Percentiles rank a stretch among this genome's conserved stretches.
Evolutionary conservation across 495 filamentous ascomycete species (phyloP).

Genomic region (Neurospora cerealis): DNA sequence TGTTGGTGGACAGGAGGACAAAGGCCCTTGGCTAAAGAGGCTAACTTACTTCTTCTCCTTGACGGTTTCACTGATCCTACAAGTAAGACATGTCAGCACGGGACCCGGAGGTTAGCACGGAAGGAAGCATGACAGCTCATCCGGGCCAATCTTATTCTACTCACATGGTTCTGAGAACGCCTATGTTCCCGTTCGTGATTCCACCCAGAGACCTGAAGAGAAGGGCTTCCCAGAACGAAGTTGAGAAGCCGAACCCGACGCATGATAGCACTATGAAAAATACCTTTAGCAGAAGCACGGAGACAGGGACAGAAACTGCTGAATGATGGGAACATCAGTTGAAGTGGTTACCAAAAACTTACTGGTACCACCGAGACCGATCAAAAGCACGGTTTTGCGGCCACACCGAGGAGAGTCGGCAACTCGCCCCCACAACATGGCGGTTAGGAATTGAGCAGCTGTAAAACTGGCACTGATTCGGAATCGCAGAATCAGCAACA

Average conservation of each 20-base stretch:
- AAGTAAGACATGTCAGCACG: neutral
- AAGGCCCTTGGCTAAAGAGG: neutral
- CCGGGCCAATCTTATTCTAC: slow-evolving; percentile 1
- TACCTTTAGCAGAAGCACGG: neutral
- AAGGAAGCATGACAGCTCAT: neutral
- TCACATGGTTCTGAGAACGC: slow-evolving; percentile 68
- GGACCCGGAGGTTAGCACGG: neutral
- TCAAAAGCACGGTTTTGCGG: slow-evolving; percentile 65
- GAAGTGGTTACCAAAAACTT: slow-evolving; percentile 1
- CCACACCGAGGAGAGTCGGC: slow-evolving; percentile 63
- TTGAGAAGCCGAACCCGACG: slow-evolving; percentile 73
- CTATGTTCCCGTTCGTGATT: slow-evolving; percentile 72
- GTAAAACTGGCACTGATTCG: slow-evolving; percentile 54
- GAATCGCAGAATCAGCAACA: neutral
- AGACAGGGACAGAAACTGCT: neutral
- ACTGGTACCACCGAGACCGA: slow-evolving; percentile 62
- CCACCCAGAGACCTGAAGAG: slow-evolving; percentile 66
- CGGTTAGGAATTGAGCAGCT: slow-evolving; percentile 73
- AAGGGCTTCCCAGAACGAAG: slow-evolving; percentile 59
- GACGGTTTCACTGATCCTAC: slow-evolving; percentile 65
- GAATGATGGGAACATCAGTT: neutral
- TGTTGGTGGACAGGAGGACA: neutral
- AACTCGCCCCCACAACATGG: slow-evolving; percentile 73
- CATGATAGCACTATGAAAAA: slow-evolving; percentile 45
- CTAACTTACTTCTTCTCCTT: slow-evolving; percentile 39